Evolutionary conservation across 768 basidiomycete species (phyloP).

Genomic region (Xerocomellus chrysenteron): DNA sequence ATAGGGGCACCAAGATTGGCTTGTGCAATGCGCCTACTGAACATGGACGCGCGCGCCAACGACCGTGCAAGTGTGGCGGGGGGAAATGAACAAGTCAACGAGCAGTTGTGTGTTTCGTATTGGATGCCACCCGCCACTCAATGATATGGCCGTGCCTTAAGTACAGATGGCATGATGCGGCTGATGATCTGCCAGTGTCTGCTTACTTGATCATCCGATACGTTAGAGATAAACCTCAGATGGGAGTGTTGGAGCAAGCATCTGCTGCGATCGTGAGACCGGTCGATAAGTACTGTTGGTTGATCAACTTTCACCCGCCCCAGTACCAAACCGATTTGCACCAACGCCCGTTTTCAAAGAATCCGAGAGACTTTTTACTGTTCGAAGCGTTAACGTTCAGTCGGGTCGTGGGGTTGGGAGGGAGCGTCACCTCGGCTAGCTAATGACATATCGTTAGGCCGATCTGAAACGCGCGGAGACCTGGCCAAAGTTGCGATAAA

Average conservation of each 20-base stretch:
- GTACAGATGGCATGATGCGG: background rate
- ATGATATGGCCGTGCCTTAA: slow-evolving; percentile 4
- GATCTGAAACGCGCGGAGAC: background rate
- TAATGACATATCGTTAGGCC: background rate
- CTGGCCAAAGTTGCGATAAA: background rate
- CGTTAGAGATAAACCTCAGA: slow-evolving; percentile 5
- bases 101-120: background rate
- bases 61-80: background rate
- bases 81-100: background rate
- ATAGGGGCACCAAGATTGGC: no score
- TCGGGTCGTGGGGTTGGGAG: background rate
- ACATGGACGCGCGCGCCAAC: background rate
- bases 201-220: slow-evolving; percentile 14
- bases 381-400: background rate
- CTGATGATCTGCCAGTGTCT: background rate
- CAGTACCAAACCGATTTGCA: background rate
- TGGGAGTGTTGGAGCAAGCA: background rate
- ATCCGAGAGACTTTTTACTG: slow-evolving; percentile 1
- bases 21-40: background rate
- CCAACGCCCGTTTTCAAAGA: background rate
- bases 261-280: background rate
- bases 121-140: background rate
- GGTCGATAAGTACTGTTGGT: background rate
- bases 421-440: background rate
- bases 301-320: background rate